phyloP scores from a whole-genome alignment of 176 grass and related monocot species.

The Avena insularis region DNA sequence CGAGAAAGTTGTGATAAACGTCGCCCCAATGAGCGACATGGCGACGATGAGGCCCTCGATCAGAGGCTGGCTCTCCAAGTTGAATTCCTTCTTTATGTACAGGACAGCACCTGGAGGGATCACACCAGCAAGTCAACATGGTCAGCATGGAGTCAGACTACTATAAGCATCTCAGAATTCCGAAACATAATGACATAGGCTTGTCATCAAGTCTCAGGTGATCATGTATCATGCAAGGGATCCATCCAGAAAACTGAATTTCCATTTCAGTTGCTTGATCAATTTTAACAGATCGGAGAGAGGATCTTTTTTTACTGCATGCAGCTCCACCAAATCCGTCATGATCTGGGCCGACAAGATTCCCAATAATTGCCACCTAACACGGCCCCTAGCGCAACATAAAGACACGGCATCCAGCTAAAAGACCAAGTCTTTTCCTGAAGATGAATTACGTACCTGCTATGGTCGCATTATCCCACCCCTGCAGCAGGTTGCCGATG shows the following conservation, averaged over 20 bases:
- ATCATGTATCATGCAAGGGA: not conserved
- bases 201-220: not conserved
- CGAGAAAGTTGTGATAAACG: constrained; percentile 74
- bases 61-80: constrained; percentile 70
- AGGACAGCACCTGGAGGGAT: constrained; percentile 73
- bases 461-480: constrained; percentile 94
- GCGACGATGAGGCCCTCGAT: constrained; percentile 95
- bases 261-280: not conserved
- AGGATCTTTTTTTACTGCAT: not conserved
- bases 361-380: constrained; percentile 62
- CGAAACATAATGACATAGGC: constrained; percentile 13
- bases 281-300: constrained; percentile 14
- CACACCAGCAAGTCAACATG: constrained; percentile 31
- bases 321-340: constrained; percentile 39
- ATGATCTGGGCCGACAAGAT: constrained; percentile 48
- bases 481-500: constrained; percentile 83
- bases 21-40: constrained; percentile 91
- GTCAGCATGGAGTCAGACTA: constrained; percentile 43
- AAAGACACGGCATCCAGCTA: constrained; percentile 27
- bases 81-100: constrained; percentile 96
- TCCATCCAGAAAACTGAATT: constrained; percentile 1
- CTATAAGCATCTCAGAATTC: constrained; percentile 15
- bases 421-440: constrained; percentile 24
- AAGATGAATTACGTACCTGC: constrained; percentile 67
- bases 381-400: constrained; percentile 32